Conservation (phyloP, 148 eudicot species). For the Camellia sinensis region DNA sequence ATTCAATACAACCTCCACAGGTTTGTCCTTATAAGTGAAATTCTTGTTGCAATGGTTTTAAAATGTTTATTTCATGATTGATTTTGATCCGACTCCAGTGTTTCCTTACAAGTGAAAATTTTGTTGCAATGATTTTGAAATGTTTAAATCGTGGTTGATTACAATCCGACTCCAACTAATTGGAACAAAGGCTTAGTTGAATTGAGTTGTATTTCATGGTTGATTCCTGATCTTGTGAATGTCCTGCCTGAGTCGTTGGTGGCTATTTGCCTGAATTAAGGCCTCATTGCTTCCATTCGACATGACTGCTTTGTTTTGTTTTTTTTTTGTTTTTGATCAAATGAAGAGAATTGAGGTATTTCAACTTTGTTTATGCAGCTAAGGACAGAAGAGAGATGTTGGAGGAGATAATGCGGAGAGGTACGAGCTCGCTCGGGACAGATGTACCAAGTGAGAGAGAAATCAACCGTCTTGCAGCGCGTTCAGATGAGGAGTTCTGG, state of each 20-base stretch:
- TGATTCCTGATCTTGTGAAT: neutral
- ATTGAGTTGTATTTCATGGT: neutral
- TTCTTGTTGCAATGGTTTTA: neutral
- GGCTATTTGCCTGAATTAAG: neutral
- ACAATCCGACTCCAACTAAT: neutral
- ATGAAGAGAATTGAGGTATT: neutral
- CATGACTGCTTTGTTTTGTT: neutral
- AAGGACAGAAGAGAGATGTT: slow-evolving; percentile 92
- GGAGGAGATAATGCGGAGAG: slow-evolving; percentile 95
- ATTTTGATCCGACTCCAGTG: neutral
- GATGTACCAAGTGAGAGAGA: slow-evolving; percentile 98
- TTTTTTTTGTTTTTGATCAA: neutral
- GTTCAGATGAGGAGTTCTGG: slow-evolving; percentile 96
- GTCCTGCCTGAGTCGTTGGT: neutral
- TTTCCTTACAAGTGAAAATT: too few species aligned
- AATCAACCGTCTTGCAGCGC: slow-evolving; percentile 90
- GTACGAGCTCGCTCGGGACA: slow-evolving; percentile 84
- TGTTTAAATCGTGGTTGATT: too few species aligned
- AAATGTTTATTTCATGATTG: neutral
- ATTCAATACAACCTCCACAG: slow-evolving; percentile 96
- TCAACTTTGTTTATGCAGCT: slow-evolving; percentile 57
- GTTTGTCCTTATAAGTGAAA: slow-evolving; percentile 33
- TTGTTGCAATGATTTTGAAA: too few species aligned
- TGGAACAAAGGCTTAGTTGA: neutral
- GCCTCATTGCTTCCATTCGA: neutral